These are phyloP conservation scores for Russula brevipes DNA, from an alignment of 768 basidiomycete species.

Conservation along the genomic window DNA sequence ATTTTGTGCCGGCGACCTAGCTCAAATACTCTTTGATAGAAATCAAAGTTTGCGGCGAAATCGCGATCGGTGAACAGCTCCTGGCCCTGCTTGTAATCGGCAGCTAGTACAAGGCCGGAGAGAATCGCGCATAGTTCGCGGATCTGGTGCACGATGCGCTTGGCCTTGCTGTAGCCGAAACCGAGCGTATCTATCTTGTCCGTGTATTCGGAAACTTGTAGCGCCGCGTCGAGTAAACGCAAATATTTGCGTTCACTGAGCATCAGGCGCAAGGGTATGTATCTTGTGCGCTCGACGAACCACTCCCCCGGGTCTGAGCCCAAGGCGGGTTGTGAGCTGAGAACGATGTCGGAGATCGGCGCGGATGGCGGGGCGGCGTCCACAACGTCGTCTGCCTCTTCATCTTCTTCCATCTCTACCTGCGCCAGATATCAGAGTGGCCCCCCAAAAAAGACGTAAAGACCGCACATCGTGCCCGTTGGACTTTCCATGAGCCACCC, in stretches of 20 bases:
- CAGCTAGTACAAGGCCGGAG: slow-evolving; percentile 74
- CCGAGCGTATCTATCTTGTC: slow-evolving; percentile 84
- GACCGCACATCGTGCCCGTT: slow-evolving; percentile 20
- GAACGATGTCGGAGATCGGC: slow-evolving; percentile 35
- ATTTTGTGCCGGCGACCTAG: slow-evolving; percentile 83
- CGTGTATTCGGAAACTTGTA: slow-evolving; percentile 82
- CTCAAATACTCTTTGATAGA: slow-evolving; percentile 77
- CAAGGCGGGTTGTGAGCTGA: slow-evolving; percentile 53
- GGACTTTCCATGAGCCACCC: slow-evolving; percentile 27
- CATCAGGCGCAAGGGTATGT: slow-evolving; percentile 73
- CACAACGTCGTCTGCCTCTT: slow-evolving; percentile 35
- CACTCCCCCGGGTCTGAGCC: slow-evolving; percentile 71
- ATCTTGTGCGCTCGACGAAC: slow-evolving; percentile 79
- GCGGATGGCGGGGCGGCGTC: slow-evolving; percentile 28
- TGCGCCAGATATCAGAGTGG: slow-evolving; percentile 19
- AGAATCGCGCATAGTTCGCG: slow-evolving; percentile 84
- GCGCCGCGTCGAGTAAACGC: slow-evolving; percentile 77
- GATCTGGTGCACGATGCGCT: slow-evolving; percentile 82
- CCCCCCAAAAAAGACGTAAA: slow-evolving; percentile 23
- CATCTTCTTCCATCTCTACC: slow-evolving; percentile 41
- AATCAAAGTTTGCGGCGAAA: slow-evolving; percentile 72
- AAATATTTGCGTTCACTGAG: slow-evolving; percentile 76
- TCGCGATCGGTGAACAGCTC: slow-evolving; percentile 78
- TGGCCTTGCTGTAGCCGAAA: slow-evolving; percentile 75
- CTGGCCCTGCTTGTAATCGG: slow-evolving; percentile 86